These are phyloP conservation scores for Silene vulgaris DNA, from an alignment of 179 eudicot species.

Conservation along the genomic window DNA sequence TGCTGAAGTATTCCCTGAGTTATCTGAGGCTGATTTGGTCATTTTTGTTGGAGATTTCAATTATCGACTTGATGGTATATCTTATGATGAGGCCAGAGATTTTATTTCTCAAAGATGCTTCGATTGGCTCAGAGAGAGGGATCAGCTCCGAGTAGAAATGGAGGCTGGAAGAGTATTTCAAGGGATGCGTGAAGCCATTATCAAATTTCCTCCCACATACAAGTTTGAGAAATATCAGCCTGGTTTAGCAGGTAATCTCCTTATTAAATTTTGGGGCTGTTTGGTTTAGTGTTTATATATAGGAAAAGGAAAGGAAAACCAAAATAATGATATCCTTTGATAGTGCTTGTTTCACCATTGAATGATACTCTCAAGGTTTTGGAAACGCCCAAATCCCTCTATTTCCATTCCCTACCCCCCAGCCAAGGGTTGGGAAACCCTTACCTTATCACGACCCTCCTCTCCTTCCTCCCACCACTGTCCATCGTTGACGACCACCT, in stretches of 20 bases:
- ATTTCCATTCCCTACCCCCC: no score
- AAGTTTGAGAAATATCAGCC: constrained; percentile 84
- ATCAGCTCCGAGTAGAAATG: constrained; percentile 88
- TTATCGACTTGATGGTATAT: constrained; percentile 88
- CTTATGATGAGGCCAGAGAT: constrained; percentile 98
- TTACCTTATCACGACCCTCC: no score
- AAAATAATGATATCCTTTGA: no score
- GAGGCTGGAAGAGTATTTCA: constrained; percentile 90
- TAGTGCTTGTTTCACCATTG: no score
- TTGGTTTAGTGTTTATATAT: no score
- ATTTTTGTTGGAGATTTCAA: constrained; percentile 94
- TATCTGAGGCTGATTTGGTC: constrained; percentile 96
- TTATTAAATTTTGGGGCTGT: background rate
- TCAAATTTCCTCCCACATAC: constrained; percentile 90
- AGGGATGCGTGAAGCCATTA: constrained; percentile 93
- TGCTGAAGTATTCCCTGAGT: constrained; percentile 63
- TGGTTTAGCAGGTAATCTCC: constrained; percentile 76
- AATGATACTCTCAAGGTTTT: no score
- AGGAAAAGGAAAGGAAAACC: no score
- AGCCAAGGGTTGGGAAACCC: no score
- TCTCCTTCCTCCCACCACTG: no score
- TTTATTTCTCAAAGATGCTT: constrained; percentile 93
- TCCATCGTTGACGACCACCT: no score
- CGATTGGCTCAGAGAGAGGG: constrained; percentile 94
- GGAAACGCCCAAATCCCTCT: no score